Percentiles rank a stretch among this genome's conserved stretches.
Conservation (phyloP, 345 rosid genomes). For the Citrus hindsii region DNA sequence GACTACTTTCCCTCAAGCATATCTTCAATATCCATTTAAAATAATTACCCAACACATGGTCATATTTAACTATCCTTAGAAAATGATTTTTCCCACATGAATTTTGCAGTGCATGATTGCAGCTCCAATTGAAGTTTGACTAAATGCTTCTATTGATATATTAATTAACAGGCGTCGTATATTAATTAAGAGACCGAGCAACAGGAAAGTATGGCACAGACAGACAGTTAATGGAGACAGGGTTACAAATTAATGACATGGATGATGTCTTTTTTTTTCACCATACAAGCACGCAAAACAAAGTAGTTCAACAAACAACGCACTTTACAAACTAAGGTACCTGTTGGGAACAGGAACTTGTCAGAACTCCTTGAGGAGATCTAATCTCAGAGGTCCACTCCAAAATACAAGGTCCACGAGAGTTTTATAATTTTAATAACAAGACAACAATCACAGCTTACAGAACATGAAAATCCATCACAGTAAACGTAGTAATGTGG, state of each 20-base stretch:
- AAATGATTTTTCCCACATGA: neutral
- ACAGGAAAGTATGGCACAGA: neutral
- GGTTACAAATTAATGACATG: constrained; percentile 12
- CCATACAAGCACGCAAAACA: constrained; percentile 22
- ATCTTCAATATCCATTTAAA: too few species aligned
- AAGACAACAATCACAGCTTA: constrained; percentile 11
- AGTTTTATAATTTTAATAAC: constrained; percentile 16
- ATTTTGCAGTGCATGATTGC: neutral
- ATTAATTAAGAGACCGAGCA: neutral
- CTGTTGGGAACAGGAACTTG: constrained; percentile 24
- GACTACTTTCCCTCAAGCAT: too few species aligned
- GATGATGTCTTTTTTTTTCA: constrained; percentile 5
- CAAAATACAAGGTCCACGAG: constrained; percentile 19
- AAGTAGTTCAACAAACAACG: constrained; percentile 20
- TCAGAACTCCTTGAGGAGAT: constrained; percentile 15
- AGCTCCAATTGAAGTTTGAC: neutral
- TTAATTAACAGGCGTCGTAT: too few species aligned
- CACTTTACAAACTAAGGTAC: constrained; percentile 41
- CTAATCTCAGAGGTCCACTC: constrained; percentile 10
- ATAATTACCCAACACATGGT: neutral
- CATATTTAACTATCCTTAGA: neutral
- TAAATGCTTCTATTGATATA: neutral
- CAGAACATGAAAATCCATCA: constrained; percentile 15
- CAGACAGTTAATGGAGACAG: constrained; percentile 9
- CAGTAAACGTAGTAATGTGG: neutral